phyloP scores from a whole-genome alignment of 176 grass and related monocot genomes.

The Sorghum bicolor region Sorghum_bicolor_NCBIv3 NC_012871.2:46853001-46853500 shows the following conservation, averaged over 20 bases:
- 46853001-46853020: no score
- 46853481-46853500: not conserved
- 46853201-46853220: not conserved
- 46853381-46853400: constrained; percentile 84
- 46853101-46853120: not conserved
- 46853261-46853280: not conserved
- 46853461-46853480: not conserved
- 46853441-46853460: not conserved
- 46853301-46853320: not conserved
- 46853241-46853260: not conserved
- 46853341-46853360: not conserved
- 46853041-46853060: no score
- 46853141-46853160: not conserved
- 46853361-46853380: constrained; percentile 31
- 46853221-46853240: not conserved
- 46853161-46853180: not conserved
- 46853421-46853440: constrained; percentile 76
- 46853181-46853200: not conserved
- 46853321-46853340: not conserved
- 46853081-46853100: not conserved
- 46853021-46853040: not conserved
- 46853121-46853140: not conserved
- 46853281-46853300: constrained; percentile 17
- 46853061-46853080: no score
- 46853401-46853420: constrained; percentile 82